Percentiles rank a stretch among this genome's conserved stretches.
phyloP scores from a whole-genome alignment of 257 asterid genomes.

The Petrea volubilis region DNA sequence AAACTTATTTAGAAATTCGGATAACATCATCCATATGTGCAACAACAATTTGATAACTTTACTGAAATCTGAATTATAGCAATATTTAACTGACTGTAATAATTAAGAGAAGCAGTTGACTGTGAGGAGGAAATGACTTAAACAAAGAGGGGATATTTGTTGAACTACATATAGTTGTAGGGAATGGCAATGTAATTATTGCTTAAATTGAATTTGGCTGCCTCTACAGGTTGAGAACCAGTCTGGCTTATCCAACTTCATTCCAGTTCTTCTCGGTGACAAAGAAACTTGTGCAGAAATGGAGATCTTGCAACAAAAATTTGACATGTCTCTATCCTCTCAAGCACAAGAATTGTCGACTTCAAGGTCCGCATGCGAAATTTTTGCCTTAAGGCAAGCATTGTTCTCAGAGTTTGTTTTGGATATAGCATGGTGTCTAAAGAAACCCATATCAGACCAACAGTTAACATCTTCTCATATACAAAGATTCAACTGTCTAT shows the following conservation, averaged over 20 bases:
- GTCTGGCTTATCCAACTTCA: slow-evolving; percentile 73
- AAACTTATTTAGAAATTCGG: no score
- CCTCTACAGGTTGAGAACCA: slow-evolving; percentile 67
- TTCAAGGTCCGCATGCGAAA: slow-evolving; percentile 36
- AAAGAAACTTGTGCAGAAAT: slow-evolving; percentile 63
- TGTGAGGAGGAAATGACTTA: no score
- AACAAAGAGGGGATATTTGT: no score
- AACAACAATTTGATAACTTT: no score
- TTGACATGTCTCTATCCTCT: slow-evolving; percentile 26
- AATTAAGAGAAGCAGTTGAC: no score
- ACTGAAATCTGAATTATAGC: no score
- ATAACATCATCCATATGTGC: no score
- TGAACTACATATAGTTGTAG: no score
- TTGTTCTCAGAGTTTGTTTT: slow-evolving; percentile 43
- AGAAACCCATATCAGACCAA: slow-evolving; percentile 41
- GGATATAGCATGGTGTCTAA: slow-evolving; percentile 70
- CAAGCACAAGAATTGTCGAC: slow-evolving; percentile 22
- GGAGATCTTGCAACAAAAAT: slow-evolving; percentile 43
- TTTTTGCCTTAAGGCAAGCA: slow-evolving; percentile 32
- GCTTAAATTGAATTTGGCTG: neutral
- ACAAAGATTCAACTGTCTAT: slow-evolving; percentile 41
- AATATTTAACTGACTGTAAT: no score
- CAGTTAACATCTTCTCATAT: slow-evolving; percentile 34
- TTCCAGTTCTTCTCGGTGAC: slow-evolving; percentile 65
- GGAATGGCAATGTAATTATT: neutral